Evolutionary conservation across 495 filamentous ascomycete genomes (phyloP), one percentile per base, ranked within the genome.

Genomic region (Aspergillus diversus): DNA sequence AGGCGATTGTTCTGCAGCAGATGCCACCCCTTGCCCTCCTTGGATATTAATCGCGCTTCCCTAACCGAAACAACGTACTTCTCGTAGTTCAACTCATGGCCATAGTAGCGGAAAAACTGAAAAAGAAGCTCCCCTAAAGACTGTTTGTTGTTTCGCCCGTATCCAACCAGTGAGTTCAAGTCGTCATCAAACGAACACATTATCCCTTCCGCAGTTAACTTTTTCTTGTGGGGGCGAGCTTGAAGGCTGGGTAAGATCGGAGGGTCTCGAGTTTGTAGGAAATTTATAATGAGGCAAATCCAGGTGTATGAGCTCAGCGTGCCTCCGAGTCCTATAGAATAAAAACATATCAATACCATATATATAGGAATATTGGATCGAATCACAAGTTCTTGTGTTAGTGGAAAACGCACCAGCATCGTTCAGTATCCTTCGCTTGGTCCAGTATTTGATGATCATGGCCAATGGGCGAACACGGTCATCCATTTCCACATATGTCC

Each of bases 291-390:
- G 85, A 98, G 87, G 79, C 95, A 98, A 73, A 97, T 97, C 95
- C 95, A 99, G n/a, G 95, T 97, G 70, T 99, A 99, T 9, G 96
- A 98, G 74, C 95, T 97, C 31, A 99, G 80, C 7, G 95, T 99
- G 48, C 92, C 96, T 59, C 96, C 95, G 68, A 93, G 87, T 42
- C 90, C 94, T 96, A 68, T 27, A 55, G 48, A 57, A 6, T n/a
- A 7, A 27, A 27, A 27, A 21, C 32, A 3, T 5, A 52, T 67
- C 49, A 70, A 55, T 51, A 59, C 48, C 55, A 27, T 31, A 33
- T 33, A 43, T 49, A n/a, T 11, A 57, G 37, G 21, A 27, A 27
- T 27, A 27, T 27, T 27, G 21, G 21, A 27, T 27, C 21, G 2
- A 27, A 17, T 5, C 32, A 31, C 48, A 27, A 54, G 21, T 56